phyloP scores from a whole-genome alignment of 768 basidiomycete species.

The Omphalotus guepiniiformis region DNA sequence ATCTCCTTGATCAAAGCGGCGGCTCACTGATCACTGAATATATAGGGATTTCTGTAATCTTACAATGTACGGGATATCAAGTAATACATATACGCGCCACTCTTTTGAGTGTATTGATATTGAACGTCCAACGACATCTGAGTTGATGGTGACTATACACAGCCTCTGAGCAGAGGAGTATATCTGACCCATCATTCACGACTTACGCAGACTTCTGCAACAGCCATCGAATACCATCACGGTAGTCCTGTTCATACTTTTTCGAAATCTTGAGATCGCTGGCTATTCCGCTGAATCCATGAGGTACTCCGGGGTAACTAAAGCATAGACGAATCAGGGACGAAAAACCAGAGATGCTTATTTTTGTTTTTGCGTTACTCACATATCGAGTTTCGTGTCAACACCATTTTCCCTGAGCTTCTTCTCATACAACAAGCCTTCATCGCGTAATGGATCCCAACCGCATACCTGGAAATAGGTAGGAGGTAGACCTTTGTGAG shows the following conservation, averaged over 20 bases:
- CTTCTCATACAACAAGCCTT: constrained; percentile 22
- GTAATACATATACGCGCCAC: too few species aligned
- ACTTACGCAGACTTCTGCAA: too few species aligned
- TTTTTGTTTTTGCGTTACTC: constrained; percentile 1
- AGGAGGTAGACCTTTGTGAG: constrained; percentile 17
- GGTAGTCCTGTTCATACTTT: constrained; percentile 14
- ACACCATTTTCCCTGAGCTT: constrained; percentile 19
- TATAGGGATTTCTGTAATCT: too few species aligned
- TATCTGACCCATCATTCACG: too few species aligned
- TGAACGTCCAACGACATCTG: too few species aligned
- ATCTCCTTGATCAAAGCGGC: too few species aligned
- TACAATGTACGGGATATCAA: too few species aligned
- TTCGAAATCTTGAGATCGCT: constrained; percentile 9
- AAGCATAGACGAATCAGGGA: neutral
- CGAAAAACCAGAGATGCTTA: neutral
- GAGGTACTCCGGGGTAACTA: constrained; percentile 23
- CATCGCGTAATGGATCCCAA: constrained; percentile 23
- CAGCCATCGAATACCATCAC: constrained; percentile 18
- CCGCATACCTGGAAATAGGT: constrained; percentile 22
- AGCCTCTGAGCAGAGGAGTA: too few species aligned
- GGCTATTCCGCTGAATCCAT: constrained; percentile 15
- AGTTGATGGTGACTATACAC: too few species aligned
- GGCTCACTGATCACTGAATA: too few species aligned
- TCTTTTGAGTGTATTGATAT: too few species aligned
- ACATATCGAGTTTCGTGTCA: constrained; percentile 18